Evolutionary conservation across 257 asterid species (phyloP), one percentile per base, ranked within the genome.

Genomic region (Rhazya stricta): DNA sequence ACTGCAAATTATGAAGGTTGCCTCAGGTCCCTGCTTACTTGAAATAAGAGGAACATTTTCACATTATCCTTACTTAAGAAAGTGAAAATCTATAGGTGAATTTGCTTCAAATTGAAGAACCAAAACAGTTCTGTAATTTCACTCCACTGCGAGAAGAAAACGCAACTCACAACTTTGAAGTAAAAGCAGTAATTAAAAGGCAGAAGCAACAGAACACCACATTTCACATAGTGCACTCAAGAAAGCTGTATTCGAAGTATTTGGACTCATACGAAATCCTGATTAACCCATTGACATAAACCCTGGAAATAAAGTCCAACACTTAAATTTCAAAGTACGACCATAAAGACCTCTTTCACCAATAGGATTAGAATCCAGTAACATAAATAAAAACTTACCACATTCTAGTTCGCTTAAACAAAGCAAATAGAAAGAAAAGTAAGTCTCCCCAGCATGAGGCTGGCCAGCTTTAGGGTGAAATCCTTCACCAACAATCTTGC

Each of bases 381-480:
- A 65, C 7, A 4, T 9, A 65, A 54, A 75, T 15, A 10, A n/a
- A 7, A 25, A 32, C 11, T 37, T 12, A 25, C n/a, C 5, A 19
- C 67, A 74, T 74, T 63, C 69, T 37, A 48, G 58, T 11, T n/a
- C n/a, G n/a, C n/a, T n/a, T n/a, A n/a, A n/a, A n/a, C n/a, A n/a
- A n/a, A n/a, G n/a, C n/a, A n/a, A n/a, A n/a, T n/a, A n/a, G n/a
- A 37, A 66, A 76, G 21, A 11, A n/a, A 37, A 79, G 9, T 4
- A 56, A 70, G 51, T 81, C 67, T 91, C 97, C 98, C 91, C 98
- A 74, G 94, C 98, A 83, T 94, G 97, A 70, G 99, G 98, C 78
- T 90, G 96, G 25, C 99, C 99, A 84, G 97, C 98, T 86, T 91
- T 92, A 0, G 99, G 99, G 76, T 94, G 99, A 79, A 86, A 92